These are phyloP conservation scores for Leishmania tarentolae DNA, from an alignment of 208 protist genomes.

Conservation along the genomic window DNA sequence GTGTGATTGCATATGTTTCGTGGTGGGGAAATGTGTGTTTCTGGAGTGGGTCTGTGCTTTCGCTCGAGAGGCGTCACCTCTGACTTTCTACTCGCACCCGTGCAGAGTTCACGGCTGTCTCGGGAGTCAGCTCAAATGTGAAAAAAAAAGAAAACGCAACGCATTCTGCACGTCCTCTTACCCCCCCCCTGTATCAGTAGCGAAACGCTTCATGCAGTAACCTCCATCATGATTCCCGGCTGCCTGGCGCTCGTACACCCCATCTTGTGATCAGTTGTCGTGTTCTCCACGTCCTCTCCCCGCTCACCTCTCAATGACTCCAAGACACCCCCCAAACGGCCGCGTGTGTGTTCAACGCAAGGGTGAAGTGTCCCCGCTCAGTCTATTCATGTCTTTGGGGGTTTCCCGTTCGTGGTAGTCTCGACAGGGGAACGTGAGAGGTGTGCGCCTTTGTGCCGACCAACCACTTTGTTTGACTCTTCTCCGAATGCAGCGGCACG, in stretches of 20 bases:
- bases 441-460: background rate
- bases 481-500: background rate
- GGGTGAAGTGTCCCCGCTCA: background rate
- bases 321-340: background rate
- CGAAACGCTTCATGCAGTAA: background rate
- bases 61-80: background rate
- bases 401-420: background rate
- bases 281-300: background rate
- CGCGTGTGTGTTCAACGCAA: background rate
- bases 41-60: background rate
- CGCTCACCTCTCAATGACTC: background rate
- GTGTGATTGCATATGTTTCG: background rate
- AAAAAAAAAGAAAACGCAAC: background rate
- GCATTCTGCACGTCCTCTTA: background rate
- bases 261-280: background rate
- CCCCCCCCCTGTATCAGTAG: background rate
- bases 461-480: background rate
- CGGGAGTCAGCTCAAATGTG: background rate
- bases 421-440: background rate
- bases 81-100: background rate
- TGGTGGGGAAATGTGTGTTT: background rate
- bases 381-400: background rate
- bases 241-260: background rate
- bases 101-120: background rate
- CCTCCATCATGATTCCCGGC: background rate